Conservation (phyloP, 805 yeast species). For the Saturnispora halmiae region DNA sequence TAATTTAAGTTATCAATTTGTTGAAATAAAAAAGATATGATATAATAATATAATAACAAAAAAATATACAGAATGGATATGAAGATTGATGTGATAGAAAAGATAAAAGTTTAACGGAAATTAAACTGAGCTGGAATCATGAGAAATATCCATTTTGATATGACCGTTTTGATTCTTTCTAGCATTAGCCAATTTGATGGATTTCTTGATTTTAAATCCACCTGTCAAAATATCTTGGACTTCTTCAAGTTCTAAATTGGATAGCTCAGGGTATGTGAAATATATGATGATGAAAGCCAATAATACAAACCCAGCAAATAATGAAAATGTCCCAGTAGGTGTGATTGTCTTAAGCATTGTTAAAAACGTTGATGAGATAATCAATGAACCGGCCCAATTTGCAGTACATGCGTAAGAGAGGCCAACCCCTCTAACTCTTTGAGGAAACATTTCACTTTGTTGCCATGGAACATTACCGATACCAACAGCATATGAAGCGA, state of each 20-base stretch:
- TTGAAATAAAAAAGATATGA: not conserved
- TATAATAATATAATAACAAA: no score
- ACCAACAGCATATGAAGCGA: conserved; percentile 88
- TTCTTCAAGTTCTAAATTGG: conserved; percentile 86
- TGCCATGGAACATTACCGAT: conserved; percentile 99
- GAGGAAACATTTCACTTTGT: conserved; percentile 91
- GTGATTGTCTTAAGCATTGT: conserved; percentile 91
- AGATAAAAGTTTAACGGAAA: no score
- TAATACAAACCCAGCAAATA: conserved; percentile 76
- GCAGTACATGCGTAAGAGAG: conserved; percentile 85
- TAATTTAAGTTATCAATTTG: no score
- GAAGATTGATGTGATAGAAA: no score
- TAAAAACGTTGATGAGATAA: conserved; percentile 83
- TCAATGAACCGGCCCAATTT: conserved; percentile 92
- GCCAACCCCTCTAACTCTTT: conserved; percentile 87
- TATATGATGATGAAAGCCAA: conserved; percentile 64
- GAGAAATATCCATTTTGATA: conserved; percentile 3
- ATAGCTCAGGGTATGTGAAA: conserved; percentile 86
- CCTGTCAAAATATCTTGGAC: conserved; percentile 70
- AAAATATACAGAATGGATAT: no score
- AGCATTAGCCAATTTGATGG: conserved; percentile 43
- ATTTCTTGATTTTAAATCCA: conserved; percentile 77
- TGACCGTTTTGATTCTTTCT: conserved; percentile 21
- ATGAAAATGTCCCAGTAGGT: conserved; percentile 89
- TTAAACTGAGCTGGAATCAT: no score